Conservation (phyloP, 495 filamentous ascomycete species). For the Podospora conica region DNA sequence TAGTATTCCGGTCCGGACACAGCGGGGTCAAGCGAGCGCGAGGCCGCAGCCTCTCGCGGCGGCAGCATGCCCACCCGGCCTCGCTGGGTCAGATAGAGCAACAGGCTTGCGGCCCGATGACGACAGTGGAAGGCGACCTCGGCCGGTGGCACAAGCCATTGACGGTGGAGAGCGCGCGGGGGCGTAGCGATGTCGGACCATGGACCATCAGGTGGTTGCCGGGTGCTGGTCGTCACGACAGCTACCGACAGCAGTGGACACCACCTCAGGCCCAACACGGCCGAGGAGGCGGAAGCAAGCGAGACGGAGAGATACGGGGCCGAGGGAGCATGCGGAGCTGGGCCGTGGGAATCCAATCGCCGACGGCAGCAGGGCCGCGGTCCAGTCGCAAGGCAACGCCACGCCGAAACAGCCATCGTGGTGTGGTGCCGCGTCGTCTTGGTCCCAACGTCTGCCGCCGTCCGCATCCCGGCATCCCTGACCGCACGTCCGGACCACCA, state of each 20-base stretch:
- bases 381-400: background rate
- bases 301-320: background rate
- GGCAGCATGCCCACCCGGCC: background rate
- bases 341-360: background rate
- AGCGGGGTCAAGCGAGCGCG: background rate
- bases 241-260: background rate
- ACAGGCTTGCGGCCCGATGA: background rate
- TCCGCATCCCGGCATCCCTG: slow-evolving; percentile 11
- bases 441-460: slow-evolving; percentile 10
- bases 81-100: background rate
- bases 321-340: background rate
- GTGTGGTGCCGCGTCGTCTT: background rate
- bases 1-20: background rate
- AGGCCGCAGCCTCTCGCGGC: background rate
- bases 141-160: slow-evolving; percentile 4
- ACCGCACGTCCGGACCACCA: slow-evolving; percentile 7
- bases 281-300: background rate
- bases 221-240: background rate
- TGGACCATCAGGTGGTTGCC: background rate
- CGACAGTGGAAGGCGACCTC: background rate
- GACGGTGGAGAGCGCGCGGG: slow-evolving; percentile 1
- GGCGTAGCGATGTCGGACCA: background rate
- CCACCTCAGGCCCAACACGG: background rate
- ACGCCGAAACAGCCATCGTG: background rate
- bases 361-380: background rate